Percentiles rank a stretch among this genome's conserved stretches.
Conservation (phyloP, 805 yeast genomes). For the Torulaspora quercuum region DNA sequence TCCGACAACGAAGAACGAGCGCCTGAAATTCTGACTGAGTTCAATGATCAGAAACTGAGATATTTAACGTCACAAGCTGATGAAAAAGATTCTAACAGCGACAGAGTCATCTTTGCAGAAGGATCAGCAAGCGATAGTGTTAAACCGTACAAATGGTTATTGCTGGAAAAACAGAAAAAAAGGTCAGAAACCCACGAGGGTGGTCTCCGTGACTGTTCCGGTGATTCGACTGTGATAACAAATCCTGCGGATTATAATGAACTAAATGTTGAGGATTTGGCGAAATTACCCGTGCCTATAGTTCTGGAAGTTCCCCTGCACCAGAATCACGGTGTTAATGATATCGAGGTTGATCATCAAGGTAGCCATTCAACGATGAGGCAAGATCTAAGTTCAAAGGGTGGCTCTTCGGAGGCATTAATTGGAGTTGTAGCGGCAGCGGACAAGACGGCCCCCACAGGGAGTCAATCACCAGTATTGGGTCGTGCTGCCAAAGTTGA, state of each 20-base stretch:
- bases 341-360: too few relatives aligned
- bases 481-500: constrained; percentile 2
- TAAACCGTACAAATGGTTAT: constrained; percentile 13
- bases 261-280: constrained; percentile 22
- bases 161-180: constrained; percentile 8
- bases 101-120: neutral
- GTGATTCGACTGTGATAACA: constrained; percentile 1
- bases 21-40: constrained; percentile 11
- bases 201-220: neutral
- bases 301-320: constrained; percentile 16
- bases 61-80: constrained; percentile 1
- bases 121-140: constrained; percentile 1
- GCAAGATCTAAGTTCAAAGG: constrained; percentile 1
- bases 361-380: neutral
- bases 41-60: constrained; percentile 8
- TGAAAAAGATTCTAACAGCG: neutral
- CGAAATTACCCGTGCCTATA: constrained; percentile 28
- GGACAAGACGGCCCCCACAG: neutral
- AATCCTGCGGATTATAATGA: constrained; percentile 26
- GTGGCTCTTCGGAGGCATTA: neutral
- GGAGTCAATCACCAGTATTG: neutral
- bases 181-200: neutral
- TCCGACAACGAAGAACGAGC: constrained; percentile 12
- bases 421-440: neutral
- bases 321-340: too few relatives aligned